Conservation (phyloP, 345 rosid species). For the Eucalyptus regnans region DNA sequence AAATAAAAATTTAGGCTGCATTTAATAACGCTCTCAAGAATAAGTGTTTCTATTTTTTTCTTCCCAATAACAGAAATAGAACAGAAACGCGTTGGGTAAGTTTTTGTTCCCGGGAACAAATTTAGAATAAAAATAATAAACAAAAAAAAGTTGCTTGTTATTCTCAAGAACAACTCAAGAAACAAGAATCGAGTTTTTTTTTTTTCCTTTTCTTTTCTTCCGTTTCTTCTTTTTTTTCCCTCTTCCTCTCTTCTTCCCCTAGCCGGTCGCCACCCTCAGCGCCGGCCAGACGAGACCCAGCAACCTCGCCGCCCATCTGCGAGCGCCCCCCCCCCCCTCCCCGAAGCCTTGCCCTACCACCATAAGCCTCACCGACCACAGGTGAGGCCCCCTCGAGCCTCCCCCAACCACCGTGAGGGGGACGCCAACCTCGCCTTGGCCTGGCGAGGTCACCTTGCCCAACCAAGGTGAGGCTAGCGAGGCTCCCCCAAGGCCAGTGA, state of each 20-base stretch:
- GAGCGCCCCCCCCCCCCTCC: too few species aligned
- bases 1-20: rapidly evolving
- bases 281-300: rapidly evolving
- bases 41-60: rapidly evolving
- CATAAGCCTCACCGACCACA: rapidly evolving
- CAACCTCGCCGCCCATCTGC: rapidly evolving
- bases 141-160: too few species aligned
- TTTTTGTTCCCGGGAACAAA: rapidly evolving
- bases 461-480: rapidly evolving
- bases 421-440: rapidly evolving
- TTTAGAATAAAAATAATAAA: too few species aligned
- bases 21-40: rapidly evolving
- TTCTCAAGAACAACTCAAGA: too few species aligned
- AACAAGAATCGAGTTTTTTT: too few species aligned
- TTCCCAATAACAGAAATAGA: rapidly evolving
- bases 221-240: too few species aligned
- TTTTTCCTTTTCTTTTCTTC: too few species aligned
- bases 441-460: too few species aligned
- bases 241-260: too few species aligned
- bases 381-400: too few species aligned
- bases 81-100: rapidly evolving
- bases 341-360: rapidly evolving
- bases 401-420: rapidly evolving
- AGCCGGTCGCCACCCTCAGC: rapidly evolving
- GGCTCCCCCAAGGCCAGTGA: too few species aligned